A percentile compares a stretch with the other conserved stretches of the same genome.
phyloP scores from a whole-genome alignment of 2,329 filamentous ascomycete species.

The Penicillium sp. region DNA sequence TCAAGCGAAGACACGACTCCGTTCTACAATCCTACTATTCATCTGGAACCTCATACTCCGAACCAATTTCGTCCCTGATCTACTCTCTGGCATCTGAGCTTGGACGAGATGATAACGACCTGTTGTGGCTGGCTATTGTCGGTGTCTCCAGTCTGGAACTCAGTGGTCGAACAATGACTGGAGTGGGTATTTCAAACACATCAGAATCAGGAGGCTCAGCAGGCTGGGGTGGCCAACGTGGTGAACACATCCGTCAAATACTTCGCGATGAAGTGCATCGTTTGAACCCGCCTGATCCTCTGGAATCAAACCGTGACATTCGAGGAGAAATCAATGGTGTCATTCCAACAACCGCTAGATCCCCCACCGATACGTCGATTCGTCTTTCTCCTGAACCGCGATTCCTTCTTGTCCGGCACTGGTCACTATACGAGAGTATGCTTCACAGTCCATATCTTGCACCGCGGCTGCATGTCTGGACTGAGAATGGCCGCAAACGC shows the following conservation, averaged over 20 bases:
- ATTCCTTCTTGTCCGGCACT: slow-evolving; percentile 89
- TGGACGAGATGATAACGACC: slow-evolving; percentile 92
- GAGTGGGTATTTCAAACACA: slow-evolving; percentile 62
- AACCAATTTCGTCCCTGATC: slow-evolving; percentile 89
- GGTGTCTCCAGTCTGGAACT: slow-evolving; percentile 92
- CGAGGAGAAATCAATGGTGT: slow-evolving; percentile 69
- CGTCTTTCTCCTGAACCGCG: slow-evolving; percentile 89
- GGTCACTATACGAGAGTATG: slow-evolving; percentile 98
- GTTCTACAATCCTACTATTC: slow-evolving; percentile 80
- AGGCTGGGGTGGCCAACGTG: slow-evolving; percentile 78
- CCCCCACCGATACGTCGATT: slow-evolving; percentile 87
- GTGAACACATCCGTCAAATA: slow-evolving; percentile 78
- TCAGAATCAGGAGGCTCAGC: slow-evolving; percentile 55
- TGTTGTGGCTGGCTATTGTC: slow-evolving; percentile 92
- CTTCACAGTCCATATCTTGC: slow-evolving; percentile 94
- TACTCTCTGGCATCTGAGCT: slow-evolving; percentile 94
- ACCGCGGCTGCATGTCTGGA: slow-evolving; percentile 90
- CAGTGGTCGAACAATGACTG: slow-evolving; percentile 80
- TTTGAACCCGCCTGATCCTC: slow-evolving; percentile 73
- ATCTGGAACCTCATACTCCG: slow-evolving; percentile 84
- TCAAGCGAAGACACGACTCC: slow-evolving; percentile 73
- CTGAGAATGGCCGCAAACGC: slow-evolving; percentile 79
- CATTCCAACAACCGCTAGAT: slow-evolving; percentile 83
- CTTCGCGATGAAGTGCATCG: slow-evolving; percentile 91
- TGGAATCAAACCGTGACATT: slow-evolving; percentile 58